phyloP scores from a whole-genome alignment of 768 basidiomycete species.

The Amanita rubescens region DNA sequence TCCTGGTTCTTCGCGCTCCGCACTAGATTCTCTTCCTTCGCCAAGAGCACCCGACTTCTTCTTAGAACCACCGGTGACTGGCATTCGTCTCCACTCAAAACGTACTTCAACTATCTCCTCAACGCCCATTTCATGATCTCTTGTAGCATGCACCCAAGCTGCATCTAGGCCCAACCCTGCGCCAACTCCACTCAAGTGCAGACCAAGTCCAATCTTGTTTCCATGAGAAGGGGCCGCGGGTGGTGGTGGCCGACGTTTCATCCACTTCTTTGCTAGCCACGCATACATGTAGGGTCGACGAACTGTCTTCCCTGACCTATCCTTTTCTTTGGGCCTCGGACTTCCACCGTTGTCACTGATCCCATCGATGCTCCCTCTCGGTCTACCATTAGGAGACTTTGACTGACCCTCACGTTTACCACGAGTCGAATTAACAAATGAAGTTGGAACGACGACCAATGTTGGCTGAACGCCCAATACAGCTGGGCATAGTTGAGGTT shows the following conservation, averaged over 20 bases:
- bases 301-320: background rate
- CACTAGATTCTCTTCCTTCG: conserved; percentile 1
- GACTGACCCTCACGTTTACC: conserved; percentile 13
- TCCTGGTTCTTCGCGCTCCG: background rate
- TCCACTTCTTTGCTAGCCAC: conserved; percentile 73
- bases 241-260: conserved; percentile 40
- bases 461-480: conserved; percentile 64
- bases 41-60: conserved; percentile 14
- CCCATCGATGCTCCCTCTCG: background rate
- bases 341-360: background rate
- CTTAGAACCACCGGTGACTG: conserved; percentile 20
- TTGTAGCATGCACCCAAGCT: conserved; percentile 6
- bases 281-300: conserved; percentile 51
- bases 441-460: conserved; percentile 38
- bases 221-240: conserved; percentile 11
- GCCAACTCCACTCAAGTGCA: conserved; percentile 12
- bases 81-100: conserved; percentile 72
- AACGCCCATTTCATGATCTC: conserved; percentile 10
- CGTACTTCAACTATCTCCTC: conserved; percentile 55
- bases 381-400: background rate
- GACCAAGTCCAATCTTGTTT: conserved; percentile 6
- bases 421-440: conserved; percentile 7
- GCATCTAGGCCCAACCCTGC: conserved; percentile 7
- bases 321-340: background rate
- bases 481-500: conserved; percentile 21